Evolutionary conservation across 225 moss, liverwort and hornwort genomes (phyloP).

Genomic region (Antitrichia curtipendula): DNA sequence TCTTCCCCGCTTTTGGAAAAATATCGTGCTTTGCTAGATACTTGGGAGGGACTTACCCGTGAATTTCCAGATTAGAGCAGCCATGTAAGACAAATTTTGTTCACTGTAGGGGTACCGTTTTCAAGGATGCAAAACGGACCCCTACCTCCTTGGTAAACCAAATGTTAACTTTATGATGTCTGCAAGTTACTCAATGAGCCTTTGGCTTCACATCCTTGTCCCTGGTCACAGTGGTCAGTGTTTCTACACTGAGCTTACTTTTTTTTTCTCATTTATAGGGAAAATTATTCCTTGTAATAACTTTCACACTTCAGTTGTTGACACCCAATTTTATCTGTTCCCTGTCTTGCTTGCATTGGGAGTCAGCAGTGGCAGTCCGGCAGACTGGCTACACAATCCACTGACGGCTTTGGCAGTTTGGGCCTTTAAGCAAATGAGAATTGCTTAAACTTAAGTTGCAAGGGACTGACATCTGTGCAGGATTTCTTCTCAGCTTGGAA

Average conservation of each 20-base stretch:
- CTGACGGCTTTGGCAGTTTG: not conserved
- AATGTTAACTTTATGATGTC: no score
- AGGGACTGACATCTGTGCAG: not conserved
- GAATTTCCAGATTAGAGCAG: no score
- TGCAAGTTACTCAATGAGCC: not conserved
- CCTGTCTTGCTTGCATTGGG: not conserved
- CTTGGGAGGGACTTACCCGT: no score
- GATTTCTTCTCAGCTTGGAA: not conserved
- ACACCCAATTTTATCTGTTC: not conserved
- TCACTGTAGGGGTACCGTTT: not conserved
- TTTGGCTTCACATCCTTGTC: not conserved
- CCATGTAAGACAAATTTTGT: no score
- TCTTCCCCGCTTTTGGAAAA: accelerated
- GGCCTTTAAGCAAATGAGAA: not conserved
- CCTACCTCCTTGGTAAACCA: not conserved
- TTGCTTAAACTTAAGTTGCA: not conserved
- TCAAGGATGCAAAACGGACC: not conserved
- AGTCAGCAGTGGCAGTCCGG: not conserved
- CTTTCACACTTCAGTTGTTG: not conserved
- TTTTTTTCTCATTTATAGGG: not conserved
- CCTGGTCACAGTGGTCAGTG: not conserved
- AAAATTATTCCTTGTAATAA: not conserved
- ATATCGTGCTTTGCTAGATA: no score
- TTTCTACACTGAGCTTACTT: not conserved
- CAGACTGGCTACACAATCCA: not conserved